Evolutionary conservation across 2,329 filamentous ascomycete genomes (phyloP).

Genomic region (Cercospora nicotianae): DNA sequence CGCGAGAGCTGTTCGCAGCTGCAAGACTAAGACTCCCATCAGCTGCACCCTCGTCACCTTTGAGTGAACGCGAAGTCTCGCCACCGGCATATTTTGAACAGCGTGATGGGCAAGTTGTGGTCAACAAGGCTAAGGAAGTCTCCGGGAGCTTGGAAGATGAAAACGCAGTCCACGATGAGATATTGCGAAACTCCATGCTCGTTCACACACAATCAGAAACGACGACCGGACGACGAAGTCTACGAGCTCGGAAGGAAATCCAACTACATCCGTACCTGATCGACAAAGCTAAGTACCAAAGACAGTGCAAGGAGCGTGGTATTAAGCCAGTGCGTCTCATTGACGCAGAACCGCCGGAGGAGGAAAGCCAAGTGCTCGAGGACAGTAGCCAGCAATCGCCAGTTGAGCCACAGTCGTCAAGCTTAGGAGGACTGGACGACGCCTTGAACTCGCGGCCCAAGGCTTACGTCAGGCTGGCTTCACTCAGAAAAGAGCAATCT

Average conservation of each 20-base stretch:
- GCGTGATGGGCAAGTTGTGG: background rate
- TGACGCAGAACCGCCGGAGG: constrained; percentile 20
- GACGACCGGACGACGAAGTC: constrained; percentile 32
- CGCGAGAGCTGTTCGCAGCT: constrained; percentile 10
- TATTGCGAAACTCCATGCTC: constrained; percentile 5
- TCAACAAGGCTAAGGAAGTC: background rate
- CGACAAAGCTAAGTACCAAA: constrained; percentile 47
- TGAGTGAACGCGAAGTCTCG: constrained; percentile 32
- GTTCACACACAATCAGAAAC: background rate
- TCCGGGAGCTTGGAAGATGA: background rate
- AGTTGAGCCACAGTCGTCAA: background rate
- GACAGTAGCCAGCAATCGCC: constrained; percentile 13
- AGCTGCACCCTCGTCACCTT: constrained; percentile 24
- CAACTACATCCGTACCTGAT: constrained; percentile 52
- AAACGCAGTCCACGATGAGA: background rate
- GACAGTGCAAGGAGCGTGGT: constrained; percentile 46
- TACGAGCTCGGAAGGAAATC: constrained; percentile 50
- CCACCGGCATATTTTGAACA: constrained; percentile 19
- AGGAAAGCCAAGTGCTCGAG: constrained; percentile 21
- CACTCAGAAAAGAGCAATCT: background rate
- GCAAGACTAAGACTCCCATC: background rate
- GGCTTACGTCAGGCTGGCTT: constrained; percentile 5
- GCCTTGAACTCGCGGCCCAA: background rate
- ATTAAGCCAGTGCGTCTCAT: constrained; percentile 45
- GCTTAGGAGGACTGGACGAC: background rate